A percentile compares a stretch with the other conserved stretches of the same genome.
Conservation (phyloP, 73 alveolate species). For the Effrenium voratum region DNA sequence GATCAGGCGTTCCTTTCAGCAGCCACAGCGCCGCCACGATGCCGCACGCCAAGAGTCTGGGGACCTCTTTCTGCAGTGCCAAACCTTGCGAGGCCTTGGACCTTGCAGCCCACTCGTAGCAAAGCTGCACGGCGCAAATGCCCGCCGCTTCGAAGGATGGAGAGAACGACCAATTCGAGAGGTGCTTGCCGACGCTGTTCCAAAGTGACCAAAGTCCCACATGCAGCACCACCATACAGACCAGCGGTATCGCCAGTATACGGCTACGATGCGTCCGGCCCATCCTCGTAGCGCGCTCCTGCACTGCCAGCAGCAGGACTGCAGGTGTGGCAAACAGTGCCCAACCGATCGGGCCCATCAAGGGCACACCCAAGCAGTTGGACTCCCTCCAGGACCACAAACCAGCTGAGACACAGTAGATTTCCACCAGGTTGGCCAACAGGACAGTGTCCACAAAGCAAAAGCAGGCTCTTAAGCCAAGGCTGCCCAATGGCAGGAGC, state of each 20-base stretch:
- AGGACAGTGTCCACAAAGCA: constrained; percentile 33
- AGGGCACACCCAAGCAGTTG: constrained; percentile 77
- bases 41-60: constrained; percentile 52
- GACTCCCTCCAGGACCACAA: constrained; percentile 61
- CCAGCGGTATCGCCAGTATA: background rate
- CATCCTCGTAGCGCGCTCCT: background rate
- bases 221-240: constrained; percentile 30
- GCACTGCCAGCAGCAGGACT: constrained; percentile 24
- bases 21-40: constrained; percentile 43
- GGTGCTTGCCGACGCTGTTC: background rate
- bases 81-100: background rate
- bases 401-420: constrained; percentile 47
- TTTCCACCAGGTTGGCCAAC: constrained; percentile 48
- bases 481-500: background rate
- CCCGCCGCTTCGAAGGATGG: background rate
- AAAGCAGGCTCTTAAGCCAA: background rate
- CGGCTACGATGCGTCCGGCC: background rate
- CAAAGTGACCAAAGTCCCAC: constrained; percentile 8
- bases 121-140: background rate
- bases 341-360: constrained; percentile 53
- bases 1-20: background rate
- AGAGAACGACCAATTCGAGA: background rate
- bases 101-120: constrained; percentile 18
- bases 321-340: constrained; percentile 73
- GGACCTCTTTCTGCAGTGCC: background rate